Conservation (phyloP, 768 basidiomycete species). For the Asterophora parasitica region DNA sequence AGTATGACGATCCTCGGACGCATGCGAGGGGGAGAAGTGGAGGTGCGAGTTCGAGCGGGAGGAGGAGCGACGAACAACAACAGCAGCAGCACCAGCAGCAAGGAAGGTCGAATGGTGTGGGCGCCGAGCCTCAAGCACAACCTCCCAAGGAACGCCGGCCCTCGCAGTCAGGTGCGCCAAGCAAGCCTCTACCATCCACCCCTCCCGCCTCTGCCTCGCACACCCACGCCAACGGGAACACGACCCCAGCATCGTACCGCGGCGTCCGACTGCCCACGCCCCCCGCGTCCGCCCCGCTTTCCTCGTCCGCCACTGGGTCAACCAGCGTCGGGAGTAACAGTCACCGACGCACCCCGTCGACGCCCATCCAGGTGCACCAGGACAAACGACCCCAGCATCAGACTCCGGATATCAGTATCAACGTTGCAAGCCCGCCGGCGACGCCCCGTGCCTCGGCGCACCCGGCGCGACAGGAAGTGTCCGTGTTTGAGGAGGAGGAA, state of each 20-base stretch:
- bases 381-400: not conserved
- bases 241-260: not conserved
- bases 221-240: not conserved
- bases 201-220: constrained; percentile 1
- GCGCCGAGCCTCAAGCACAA: not conserved
- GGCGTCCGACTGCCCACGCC: not conserved
- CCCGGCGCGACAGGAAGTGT: not conserved
- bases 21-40: constrained; percentile 20
- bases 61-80: constrained; percentile 29
- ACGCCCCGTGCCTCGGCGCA: constrained; percentile 24
- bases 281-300: not conserved
- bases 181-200: constrained; percentile 32
- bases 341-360: constrained; percentile 11
- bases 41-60: constrained; percentile 12
- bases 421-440: constrained; percentile 34
- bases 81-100: constrained; percentile 5
- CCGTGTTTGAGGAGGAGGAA: constrained; percentile 9
- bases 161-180: constrained; percentile 17
- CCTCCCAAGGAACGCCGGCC: constrained; percentile 25
- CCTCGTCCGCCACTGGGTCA: no score
- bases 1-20: constrained; percentile 66
- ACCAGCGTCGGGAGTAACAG: not conserved
- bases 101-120: constrained; percentile 6
- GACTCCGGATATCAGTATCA: constrained; percentile 31
- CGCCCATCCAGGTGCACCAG: constrained; percentile 3